Conservation (phyloP, 257 asterid species). For the Fraxinus cuspidata region DNA sequence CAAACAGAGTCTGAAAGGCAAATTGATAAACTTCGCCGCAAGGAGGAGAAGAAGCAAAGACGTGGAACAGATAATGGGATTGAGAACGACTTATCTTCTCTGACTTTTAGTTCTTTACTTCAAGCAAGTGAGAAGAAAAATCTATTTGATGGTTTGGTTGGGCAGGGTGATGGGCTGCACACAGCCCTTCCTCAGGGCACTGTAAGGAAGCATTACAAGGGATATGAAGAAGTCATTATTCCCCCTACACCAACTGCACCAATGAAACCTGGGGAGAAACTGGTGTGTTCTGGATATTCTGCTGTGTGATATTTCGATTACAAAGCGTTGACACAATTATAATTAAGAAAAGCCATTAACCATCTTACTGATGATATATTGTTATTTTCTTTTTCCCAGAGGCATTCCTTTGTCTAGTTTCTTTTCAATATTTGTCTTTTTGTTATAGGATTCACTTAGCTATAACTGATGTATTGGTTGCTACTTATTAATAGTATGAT, state of each 20-base stretch:
- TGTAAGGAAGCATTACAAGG: slow-evolving; percentile 71
- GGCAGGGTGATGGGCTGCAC: slow-evolving; percentile 75
- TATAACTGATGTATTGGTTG: not conserved
- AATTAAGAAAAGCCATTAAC: slow-evolving; percentile 1
- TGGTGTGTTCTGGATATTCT: slow-evolving; percentile 48
- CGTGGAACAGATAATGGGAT: slow-evolving; percentile 74
- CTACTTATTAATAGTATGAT: not conserved
- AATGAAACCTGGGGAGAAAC: slow-evolving; percentile 91
- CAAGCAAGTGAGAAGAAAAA: slow-evolving; percentile 89
- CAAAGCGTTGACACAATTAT: slow-evolving; percentile 21
- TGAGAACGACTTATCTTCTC: slow-evolving; percentile 63
- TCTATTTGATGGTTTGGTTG: slow-evolving; percentile 79
- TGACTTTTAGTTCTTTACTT: slow-evolving; percentile 78
- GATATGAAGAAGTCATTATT: slow-evolving; percentile 89
- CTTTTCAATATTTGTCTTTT: not conserved
- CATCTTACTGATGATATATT: slow-evolving; percentile 8
- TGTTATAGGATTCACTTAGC: not conserved
- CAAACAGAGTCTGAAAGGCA: slow-evolving; percentile 88
- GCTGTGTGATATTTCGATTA: slow-evolving; percentile 21
- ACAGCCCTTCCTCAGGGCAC: slow-evolving; percentile 96
- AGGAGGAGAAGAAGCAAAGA: slow-evolving; percentile 89
- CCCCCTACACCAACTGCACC: slow-evolving; percentile 95
- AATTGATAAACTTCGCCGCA: slow-evolving; percentile 92
- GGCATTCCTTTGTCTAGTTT: slow-evolving; percentile 11
- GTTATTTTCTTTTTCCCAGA: slow-evolving; percentile 7